phyloP scores from a whole-genome alignment of 495 filamentous ascomycete genomes.

The Darksidea phi region DNA sequence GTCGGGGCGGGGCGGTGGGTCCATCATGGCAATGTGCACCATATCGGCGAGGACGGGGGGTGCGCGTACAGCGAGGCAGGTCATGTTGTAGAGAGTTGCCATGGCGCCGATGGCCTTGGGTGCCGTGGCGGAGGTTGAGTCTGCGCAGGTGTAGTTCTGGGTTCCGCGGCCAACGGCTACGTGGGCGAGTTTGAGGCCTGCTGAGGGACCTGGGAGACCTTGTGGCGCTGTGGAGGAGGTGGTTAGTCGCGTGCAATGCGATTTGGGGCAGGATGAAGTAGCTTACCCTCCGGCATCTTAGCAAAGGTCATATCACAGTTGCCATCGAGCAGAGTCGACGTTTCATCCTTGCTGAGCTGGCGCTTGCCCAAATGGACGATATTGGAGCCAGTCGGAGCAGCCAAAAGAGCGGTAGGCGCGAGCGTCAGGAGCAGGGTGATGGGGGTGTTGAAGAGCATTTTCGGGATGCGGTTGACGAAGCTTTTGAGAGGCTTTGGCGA shows the following conservation, averaged over 20 bases:
- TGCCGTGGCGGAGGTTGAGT: slow-evolving; percentile 50
- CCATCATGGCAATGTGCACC: slow-evolving; percentile 55
- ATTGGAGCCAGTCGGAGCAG: slow-evolving; percentile 21
- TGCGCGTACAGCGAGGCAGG: slow-evolving; percentile 68
- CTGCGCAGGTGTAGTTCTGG: slow-evolving; percentile 87
- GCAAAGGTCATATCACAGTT: slow-evolving; percentile 19
- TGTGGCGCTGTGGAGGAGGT: slow-evolving; percentile 33
- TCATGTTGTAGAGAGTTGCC: slow-evolving; percentile 83
- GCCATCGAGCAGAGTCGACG: slow-evolving; percentile 21
- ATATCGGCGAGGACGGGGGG: slow-evolving; percentile 61
- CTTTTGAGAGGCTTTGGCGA: slow-evolving; percentile 5
- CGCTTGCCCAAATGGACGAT: slow-evolving; percentile 1
- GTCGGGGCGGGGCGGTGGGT: slow-evolving; percentile 45
- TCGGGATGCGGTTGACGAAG: slow-evolving; percentile 8
- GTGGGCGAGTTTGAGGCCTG: slow-evolving; percentile 63
- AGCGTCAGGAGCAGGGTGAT: slow-evolving; percentile 33
- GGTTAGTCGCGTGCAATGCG: slow-evolving; percentile 19
- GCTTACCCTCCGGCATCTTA: slow-evolving; percentile 19
- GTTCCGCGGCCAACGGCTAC: slow-evolving; percentile 85
- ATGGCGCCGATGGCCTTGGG: slow-evolving; percentile 72
- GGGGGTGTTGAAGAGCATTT: slow-evolving; percentile 31
- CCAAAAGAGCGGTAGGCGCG: slow-evolving; percentile 24
- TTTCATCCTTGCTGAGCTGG: background rate
- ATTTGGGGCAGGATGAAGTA: background rate
- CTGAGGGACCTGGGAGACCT: slow-evolving; percentile 56